Conservation (phyloP, 2,329 filamentous ascomycete genomes). For the Ceratocystis lukuohia region DNA sequence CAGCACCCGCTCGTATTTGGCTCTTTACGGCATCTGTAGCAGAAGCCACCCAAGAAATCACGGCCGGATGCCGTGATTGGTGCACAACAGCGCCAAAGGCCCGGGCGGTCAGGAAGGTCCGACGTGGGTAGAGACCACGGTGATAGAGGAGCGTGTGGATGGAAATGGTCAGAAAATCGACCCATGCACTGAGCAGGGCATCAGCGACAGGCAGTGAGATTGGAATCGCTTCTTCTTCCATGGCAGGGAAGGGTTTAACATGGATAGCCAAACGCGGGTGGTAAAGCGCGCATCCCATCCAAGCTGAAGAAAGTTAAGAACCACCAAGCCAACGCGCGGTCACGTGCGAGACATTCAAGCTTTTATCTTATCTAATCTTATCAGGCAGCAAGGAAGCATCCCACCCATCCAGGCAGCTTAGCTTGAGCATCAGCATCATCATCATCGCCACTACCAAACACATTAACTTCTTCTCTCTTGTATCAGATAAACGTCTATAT, state of each 20-base stretch:
- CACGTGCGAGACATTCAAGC: slow-evolving; percentile 5
- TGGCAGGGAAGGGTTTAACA: not conserved
- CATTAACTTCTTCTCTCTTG: no score
- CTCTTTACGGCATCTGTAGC: slow-evolving; percentile 58
- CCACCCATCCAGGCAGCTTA: no score
- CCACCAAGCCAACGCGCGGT: slow-evolving; percentile 15
- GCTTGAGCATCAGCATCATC: no score
- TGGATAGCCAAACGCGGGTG: not conserved
- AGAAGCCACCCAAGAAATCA: slow-evolving; percentile 76
- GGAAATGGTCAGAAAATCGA: slow-evolving; percentile 66
- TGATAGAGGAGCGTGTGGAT: slow-evolving; percentile 80
- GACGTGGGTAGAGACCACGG: slow-evolving; percentile 61
- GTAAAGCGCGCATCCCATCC: not conserved
- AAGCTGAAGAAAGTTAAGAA: not conserved
- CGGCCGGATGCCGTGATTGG: slow-evolving; percentile 72
- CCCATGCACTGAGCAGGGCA: slow-evolving; percentile 55
- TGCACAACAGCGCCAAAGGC: slow-evolving; percentile 76
- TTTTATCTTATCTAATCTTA: not conserved
- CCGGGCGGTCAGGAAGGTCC: slow-evolving; percentile 64
- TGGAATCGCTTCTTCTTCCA: slow-evolving; percentile 12
- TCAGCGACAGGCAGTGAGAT: slow-evolving; percentile 33
- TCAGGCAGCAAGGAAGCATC: not conserved
- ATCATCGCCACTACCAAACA: no score
- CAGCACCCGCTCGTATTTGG: slow-evolving; percentile 49
- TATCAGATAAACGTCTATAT: no score